Conservation (phyloP, 495 filamentous ascomycete species). For the Aspergillus bertholletiae region DNA sequence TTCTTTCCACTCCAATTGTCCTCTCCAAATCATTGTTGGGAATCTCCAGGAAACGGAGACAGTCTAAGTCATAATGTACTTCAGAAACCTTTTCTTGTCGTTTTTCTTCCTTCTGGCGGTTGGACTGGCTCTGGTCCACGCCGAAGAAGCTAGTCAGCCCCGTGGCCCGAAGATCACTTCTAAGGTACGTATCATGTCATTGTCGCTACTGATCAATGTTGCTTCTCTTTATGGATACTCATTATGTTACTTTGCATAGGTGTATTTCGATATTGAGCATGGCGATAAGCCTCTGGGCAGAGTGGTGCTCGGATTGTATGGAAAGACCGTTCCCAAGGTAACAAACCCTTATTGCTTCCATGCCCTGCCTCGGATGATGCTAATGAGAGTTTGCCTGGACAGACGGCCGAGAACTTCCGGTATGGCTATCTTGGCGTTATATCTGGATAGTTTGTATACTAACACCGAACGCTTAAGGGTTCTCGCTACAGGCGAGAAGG, state of each 20-base stretch:
- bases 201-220: not conserved
- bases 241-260: slow-evolving; percentile 34
- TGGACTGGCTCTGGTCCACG: slow-evolving; percentile 59
- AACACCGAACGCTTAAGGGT: slow-evolving; percentile 45
- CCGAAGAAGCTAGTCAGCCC: slow-evolving; percentile 67
- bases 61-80: slow-evolving; percentile 43
- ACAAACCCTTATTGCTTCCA: slow-evolving; percentile 4
- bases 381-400: slow-evolving; percentile 8
- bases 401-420: slow-evolving; percentile 98
- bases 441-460: slow-evolving; percentile 2
- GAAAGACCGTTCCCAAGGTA: slow-evolving; percentile 94
- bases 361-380: not conserved
- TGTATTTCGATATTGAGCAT: slow-evolving; percentile 93
- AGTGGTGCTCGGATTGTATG: slow-evolving; percentile 92
- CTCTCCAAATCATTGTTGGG: slow-evolving; percentile 8
- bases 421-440: slow-evolving; percentile 16
- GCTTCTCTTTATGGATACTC: not conserved
- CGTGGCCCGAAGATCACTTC: slow-evolving; percentile 96
- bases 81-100: slow-evolving; percentile 54
- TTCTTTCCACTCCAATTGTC: slow-evolving; percentile 11
- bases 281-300: slow-evolving; percentile 81
- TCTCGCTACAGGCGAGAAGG: slow-evolving; percentile 95
- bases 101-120: slow-evolving; percentile 71
- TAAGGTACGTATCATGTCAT: slow-evolving; percentile 57
- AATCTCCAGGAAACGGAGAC: slow-evolving; percentile 1